Conservation (phyloP, 2,329 filamentous ascomycete species). For the Colletotrichum plurivorum region DNA sequence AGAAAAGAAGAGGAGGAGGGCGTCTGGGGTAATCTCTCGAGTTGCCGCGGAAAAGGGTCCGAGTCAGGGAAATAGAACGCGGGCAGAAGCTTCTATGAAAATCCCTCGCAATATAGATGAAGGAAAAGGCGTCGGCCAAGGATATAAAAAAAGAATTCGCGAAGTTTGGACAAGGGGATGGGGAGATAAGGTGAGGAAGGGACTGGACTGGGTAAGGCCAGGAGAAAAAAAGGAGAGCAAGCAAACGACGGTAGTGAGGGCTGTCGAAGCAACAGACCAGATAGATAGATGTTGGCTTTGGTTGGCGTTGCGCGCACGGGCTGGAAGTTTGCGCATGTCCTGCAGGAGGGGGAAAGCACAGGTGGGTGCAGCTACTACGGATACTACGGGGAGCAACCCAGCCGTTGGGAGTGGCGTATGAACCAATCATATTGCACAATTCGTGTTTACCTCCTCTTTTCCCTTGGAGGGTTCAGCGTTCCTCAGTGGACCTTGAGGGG, state of each 20-base stretch:
- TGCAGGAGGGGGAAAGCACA: conserved; percentile 35
- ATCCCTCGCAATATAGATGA: conserved; percentile 15
- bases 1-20: conserved; percentile 3
- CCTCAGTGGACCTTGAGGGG: background rate
- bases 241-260: conserved; percentile 24
- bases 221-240: conserved; percentile 30
- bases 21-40: conserved; percentile 29
- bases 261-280: conserved; percentile 36
- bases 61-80: conserved; percentile 30
- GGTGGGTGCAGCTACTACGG: conserved; percentile 26
- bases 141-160: conserved; percentile 32
- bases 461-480: background rate
- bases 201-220: conserved; percentile 5
- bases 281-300: conserved; percentile 26
- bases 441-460: background rate
- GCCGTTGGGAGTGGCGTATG: background rate
- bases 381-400: conserved; percentile 28
- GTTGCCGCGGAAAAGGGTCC: conserved; percentile 23
- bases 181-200: conserved; percentile 21
- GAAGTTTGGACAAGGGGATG: conserved; percentile 7
- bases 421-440: conserved; percentile 15
- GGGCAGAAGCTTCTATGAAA: conserved; percentile 27
- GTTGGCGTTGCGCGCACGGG: conserved; percentile 32
- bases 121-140: conserved; percentile 20
- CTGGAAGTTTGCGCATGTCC: conserved; percentile 38